These are phyloP conservation scores for Cystobasidium sp. DNA, from an alignment of 1,284 basidiomycete species.

Conservation along the genomic window DNA sequence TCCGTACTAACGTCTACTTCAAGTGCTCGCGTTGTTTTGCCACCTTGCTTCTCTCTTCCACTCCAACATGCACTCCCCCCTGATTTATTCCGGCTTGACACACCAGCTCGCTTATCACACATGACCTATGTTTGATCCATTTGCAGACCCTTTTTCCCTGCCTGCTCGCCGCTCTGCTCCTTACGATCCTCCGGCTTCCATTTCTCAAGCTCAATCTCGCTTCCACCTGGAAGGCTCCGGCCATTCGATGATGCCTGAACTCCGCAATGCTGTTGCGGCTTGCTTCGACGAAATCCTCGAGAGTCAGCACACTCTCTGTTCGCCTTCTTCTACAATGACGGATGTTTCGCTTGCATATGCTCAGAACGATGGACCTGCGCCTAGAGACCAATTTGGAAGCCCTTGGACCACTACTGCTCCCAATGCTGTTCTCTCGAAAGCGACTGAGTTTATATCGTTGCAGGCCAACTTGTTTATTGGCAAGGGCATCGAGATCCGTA, in stretches of 20 bases:
- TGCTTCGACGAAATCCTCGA: background rate
- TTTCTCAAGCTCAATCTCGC: background rate
- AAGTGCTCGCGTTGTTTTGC: no score
- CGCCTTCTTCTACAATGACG: background rate
- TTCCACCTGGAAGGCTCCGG: background rate
- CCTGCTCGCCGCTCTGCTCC: background rate
- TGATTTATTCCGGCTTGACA: background rate
- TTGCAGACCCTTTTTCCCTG: background rate
- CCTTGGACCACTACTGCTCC: no score
- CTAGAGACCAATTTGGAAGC: no score
- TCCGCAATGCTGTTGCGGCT: background rate
- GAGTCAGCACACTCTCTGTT: background rate
- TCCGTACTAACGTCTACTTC: no score
- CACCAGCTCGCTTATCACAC: background rate
- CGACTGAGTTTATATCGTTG: background rate
- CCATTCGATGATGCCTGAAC: background rate
- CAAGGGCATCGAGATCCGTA: no score
- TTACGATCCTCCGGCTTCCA: background rate
- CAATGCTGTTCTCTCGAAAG: no score
- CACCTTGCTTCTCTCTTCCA: no score
- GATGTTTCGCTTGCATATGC: background rate
- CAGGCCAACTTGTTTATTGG: background rate
- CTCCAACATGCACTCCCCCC: no score
- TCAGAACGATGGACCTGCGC: no score
- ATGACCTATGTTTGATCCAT: background rate